Base-by-base conservation (phyloP, 2,329 filamentous ascomycete genomes). In the Orbilia javanica region DNA sequence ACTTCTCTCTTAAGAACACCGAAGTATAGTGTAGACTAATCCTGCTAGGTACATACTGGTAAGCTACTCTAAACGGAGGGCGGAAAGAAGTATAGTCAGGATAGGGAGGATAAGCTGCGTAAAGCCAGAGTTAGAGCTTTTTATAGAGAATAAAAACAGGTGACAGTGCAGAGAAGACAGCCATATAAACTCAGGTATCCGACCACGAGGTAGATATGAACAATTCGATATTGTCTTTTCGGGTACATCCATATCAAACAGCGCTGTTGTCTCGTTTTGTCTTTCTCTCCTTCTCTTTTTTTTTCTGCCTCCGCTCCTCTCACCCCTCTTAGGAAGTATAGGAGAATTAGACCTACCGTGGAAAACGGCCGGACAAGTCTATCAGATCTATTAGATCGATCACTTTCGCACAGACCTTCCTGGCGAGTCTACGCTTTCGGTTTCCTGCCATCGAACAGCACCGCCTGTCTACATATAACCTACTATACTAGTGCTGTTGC, bases 41-140 rank as follows among this genome's bases (percentile, higher is more conserved):
- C 48, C 66, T 69, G 57, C 55, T 66, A 31, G 55, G 71, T 44
- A 62, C 67, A 77, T 71, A 71, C 66, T 48, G 50, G 66, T 66
- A 70, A 66, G 66, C 48, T 66, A 53, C 53, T 77, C 71, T 77
- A 71, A 77, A 63, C 70, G 73, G 66, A 66, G 60, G 70, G 73
- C 60, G 73, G 72, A 62, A 65, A 65, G 50, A 60, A 64, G 52
- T 52, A 53, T 15, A 70, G 62, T 46, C 53, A 60, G 65, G 72
- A 64, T 60, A 34, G 13, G 34, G 55, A 42, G 55, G 34, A 60
- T 60, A 60, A 68, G 46, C 31, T 62, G 53, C 39, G 39, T 50
- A 42, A 64, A 25, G 63, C 48, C 55, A 60, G 34, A 60, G 20
- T 42, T 39, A 60, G 55, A 42, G 55, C 29, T 60, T 42, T 60